phyloP scores from a whole-genome alignment of 495 filamentous ascomycete species.

The Neurospora sp. region DNA sequence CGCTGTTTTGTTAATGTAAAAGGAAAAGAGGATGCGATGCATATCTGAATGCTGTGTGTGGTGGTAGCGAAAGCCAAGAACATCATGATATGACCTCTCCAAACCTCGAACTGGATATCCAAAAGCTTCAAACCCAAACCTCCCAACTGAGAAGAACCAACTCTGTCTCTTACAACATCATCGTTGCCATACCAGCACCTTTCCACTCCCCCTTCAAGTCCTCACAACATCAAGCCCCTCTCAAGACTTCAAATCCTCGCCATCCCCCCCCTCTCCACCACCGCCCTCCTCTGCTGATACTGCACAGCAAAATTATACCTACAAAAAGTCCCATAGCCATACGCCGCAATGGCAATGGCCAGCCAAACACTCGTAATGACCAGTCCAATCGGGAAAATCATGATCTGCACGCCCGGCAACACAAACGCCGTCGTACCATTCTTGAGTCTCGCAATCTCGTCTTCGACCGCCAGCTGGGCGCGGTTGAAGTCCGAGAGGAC shows the following conservation, averaged over 20 bases:
- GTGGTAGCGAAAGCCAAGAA: not conserved
- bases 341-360: constrained; percentile 40
- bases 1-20: not conserved
- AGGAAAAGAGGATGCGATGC: not conserved
- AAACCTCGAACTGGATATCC: not conserved
- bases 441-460: constrained; percentile 10
- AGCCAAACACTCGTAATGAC: constrained; percentile 56
- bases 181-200: no score
- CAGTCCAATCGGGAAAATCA: constrained; percentile 58
- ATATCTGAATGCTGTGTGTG: not conserved
- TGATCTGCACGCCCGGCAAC: constrained; percentile 54
- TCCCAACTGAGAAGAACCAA: no score
- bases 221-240: no score
- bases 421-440: constrained; percentile 46
- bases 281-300: constrained; percentile 45
- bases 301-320: constrained; percentile 53
- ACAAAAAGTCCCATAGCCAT: constrained; percentile 52
- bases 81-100: not conserved
- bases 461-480: constrained; percentile 31
- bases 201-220: no score
- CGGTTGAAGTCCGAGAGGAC: constrained; percentile 30
- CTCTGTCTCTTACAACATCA: no score
- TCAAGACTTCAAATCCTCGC: constrained; percentile 15
- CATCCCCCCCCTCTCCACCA: constrained; percentile 22
- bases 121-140: no score